These are phyloP conservation scores for Nicotiana knightiana DNA, from an alignment of 257 asterid genomes.

Conservation along the genomic window DNA sequence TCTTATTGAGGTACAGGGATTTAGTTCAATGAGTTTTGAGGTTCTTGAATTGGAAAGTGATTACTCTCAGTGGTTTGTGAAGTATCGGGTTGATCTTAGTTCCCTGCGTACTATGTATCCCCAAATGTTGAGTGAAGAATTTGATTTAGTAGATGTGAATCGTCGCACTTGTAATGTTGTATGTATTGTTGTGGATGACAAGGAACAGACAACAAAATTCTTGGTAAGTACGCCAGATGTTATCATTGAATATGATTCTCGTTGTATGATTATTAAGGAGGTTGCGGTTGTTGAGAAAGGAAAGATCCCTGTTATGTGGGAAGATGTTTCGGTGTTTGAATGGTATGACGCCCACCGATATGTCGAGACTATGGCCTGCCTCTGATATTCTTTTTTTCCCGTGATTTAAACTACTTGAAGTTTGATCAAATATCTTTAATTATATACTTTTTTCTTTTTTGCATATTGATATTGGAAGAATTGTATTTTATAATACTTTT, in stretches of 20 bases:
- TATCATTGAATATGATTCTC: background rate
- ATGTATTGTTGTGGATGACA: background rate
- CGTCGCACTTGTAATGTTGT: background rate
- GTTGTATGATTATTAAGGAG: background rate
- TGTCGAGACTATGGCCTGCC: background rate
- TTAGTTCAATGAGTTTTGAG: background rate
- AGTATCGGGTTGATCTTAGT: slow-evolving; percentile 1
- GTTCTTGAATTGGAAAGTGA: slow-evolving; percentile 7
- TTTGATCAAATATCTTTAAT: too few species aligned
- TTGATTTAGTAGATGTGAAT: background rate
- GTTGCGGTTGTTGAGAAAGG: background rate
- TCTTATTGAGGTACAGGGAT: background rate
- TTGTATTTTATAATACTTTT: too few species aligned
- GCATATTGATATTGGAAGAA: too few species aligned
- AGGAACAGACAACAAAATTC: background rate
- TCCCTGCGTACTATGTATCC: background rate
- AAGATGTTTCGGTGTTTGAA: background rate
- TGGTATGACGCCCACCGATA: background rate
- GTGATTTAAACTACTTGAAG: too few species aligned
- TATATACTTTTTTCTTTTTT: too few species aligned
- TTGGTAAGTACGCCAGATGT: background rate
- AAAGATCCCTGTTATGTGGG: background rate
- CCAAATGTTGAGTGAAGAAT: background rate
- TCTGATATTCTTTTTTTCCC: too few species aligned
- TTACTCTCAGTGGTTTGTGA: slow-evolving; percentile 9